Base-by-base conservation (phyloP, 352 stramenopile genomes). In the Globisporangium uncinulatum region DNA sequence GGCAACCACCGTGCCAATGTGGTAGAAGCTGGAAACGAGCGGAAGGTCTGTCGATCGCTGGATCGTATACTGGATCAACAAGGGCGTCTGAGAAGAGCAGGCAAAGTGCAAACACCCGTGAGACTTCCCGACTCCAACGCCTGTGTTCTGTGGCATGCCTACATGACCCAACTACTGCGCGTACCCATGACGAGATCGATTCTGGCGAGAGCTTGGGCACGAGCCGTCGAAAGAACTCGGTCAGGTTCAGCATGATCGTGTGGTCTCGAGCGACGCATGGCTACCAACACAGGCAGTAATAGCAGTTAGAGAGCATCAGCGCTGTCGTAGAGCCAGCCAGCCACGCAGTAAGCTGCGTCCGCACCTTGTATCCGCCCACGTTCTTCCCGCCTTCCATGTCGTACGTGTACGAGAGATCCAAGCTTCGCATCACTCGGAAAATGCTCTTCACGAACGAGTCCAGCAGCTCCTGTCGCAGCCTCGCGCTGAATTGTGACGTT, bases 171-270 rank as follows among this genome's bases (percentile, higher is more conserved):
- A 50, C 17, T 6, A 21, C 24, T 20, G 11, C 2, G 69, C 71
- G 42, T 71, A 89, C 81, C 79, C 81, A 92, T 29, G 70, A 59
- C 39, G 57, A 49, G 8, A 88, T 48, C 1, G 59, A 50, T 5
- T 51, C 43, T 24, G 47, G 59, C 9, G 65, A 51, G 0, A 85
- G 24, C 43, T 70, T 73, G 17, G 68, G 67, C 4, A 87, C 19
- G 4, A 87, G 51, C 48, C 80, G 64, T 45, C 89, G 79, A 31
- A 86, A 48, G 61, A 92, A 89, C 56, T 91, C 82, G 6, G 81
- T 87, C 37, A 89, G 53, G 56, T 91, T 94, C 13, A 92, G 65
- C 71, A 92, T 77, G 42, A 92, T 91, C 0, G 78, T 85, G 59
- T 94, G 84, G 55, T 94, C 84, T 34, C 81, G 76, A 41, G 78